Evolutionary conservation across 2,329 filamentous ascomycete species (phyloP).

Genomic region (Arachnomyces sp.): DNA sequence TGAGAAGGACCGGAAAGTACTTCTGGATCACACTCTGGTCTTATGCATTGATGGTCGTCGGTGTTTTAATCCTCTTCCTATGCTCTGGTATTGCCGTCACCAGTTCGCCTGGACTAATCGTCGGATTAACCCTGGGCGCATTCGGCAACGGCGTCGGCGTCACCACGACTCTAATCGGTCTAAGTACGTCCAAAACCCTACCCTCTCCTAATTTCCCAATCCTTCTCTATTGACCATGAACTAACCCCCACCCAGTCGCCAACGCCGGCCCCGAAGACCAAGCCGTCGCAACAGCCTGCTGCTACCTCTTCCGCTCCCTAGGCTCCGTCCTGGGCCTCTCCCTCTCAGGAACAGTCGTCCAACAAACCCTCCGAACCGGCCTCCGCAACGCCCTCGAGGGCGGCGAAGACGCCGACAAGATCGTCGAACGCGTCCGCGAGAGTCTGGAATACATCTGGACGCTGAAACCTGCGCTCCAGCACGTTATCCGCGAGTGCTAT

Average conservation of each 20-base stretch:
- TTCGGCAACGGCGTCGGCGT: constrained; percentile 54
- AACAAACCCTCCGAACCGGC: constrained; percentile 54
- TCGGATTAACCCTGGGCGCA: constrained; percentile 48
- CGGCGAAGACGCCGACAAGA: constrained; percentile 53
- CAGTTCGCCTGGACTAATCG: constrained; percentile 45
- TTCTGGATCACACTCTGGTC: constrained; percentile 58
- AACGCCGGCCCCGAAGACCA: constrained; percentile 60
- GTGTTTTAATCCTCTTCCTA: constrained; percentile 49
- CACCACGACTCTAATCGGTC: constrained; percentile 61
- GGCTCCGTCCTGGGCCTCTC: constrained; percentile 59
- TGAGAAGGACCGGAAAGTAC: constrained; percentile 63
- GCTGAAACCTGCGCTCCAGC: constrained; percentile 52
- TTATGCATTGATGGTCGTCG: constrained; percentile 47
- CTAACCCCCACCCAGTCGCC: constrained; percentile 42
- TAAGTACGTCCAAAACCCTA: constrained; percentile 35
- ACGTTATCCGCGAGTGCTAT: constrained; percentile 59
- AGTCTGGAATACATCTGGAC: constrained; percentile 60
- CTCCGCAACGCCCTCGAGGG: constrained; percentile 47
- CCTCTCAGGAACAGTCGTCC: constrained; percentile 62
- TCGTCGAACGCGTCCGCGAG: constrained; percentile 61
- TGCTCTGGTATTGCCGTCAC: constrained; percentile 47
- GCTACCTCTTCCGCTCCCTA: constrained; percentile 70
- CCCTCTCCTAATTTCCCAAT: constrained; percentile 6
- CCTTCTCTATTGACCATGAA: not conserved
- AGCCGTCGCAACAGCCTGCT: constrained; percentile 68